A percentile compares a stretch with the other conserved stretches of the same genome.
Evolutionary conservation across 1,139 yeast species (phyloP).

Genomic region (Candida tetrigidarum): DNA sequence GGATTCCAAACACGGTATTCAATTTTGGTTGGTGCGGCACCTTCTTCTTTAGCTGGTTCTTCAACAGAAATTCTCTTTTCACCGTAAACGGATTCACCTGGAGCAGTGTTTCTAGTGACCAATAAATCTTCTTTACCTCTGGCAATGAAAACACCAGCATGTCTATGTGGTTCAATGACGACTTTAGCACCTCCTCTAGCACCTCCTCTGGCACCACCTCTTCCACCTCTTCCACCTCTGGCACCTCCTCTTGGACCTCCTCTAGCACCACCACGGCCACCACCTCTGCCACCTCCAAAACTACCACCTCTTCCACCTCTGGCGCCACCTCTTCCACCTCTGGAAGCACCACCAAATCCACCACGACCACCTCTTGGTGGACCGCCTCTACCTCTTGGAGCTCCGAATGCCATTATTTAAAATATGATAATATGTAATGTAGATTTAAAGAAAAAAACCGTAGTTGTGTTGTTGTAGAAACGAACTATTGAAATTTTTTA

Average conservation of each 20-base stretch:
- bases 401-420: constrained; percentile 27
- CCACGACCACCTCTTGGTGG: constrained; percentile 35
- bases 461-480: not conserved
- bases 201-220: constrained; percentile 82
- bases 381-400: constrained; percentile 23
- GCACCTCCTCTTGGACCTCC: constrained; percentile 50
- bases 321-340: constrained; percentile 56
- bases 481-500: not conserved
- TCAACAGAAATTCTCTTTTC: constrained; percentile 96
- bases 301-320: constrained; percentile 48
- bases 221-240: constrained; percentile 65
- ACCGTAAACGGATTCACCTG: constrained; percentile 98
- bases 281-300: constrained; percentile 36
- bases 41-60: constrained; percentile 87
- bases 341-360: constrained; percentile 45
- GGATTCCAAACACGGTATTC: constrained; percentile 99
- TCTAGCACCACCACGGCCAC: constrained; percentile 47
- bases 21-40: constrained; percentile 88
- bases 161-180: constrained; percentile 98
- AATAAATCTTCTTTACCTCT: constrained; percentile 99
- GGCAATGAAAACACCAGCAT: constrained; percentile 97
- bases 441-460: not conserved
- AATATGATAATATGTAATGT: not conserved
- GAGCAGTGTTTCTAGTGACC: constrained; percentile 95
- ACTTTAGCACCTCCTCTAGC: constrained; percentile 91